Evolutionary conservation across 495 filamentous ascomycete species (phyloP).

Genomic region (Margaritispora aquatica): DNA sequence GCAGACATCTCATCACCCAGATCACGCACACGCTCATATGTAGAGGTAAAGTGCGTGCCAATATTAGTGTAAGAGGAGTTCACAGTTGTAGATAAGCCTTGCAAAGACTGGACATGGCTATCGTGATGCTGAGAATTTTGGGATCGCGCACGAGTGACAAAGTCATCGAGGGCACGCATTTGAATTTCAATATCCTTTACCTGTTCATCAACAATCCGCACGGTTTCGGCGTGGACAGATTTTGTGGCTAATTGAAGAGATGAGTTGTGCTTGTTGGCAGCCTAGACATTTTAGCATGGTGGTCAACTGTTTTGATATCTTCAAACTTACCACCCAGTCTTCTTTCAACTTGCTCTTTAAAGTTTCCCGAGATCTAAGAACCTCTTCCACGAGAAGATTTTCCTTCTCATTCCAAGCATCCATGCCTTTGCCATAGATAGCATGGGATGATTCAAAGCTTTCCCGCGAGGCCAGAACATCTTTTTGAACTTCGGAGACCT

Average conservation of each 20-base stretch:
- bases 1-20: conserved; percentile 57
- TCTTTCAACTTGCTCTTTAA: conserved; percentile 77
- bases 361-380: conserved; percentile 63
- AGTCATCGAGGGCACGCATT: conserved; percentile 84
- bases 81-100: conserved; percentile 54
- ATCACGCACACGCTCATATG: conserved; percentile 52
- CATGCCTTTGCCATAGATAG: conserved; percentile 63
- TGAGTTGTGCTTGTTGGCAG: conserved; percentile 69
- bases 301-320: neutral
- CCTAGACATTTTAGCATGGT: conserved; percentile 39
- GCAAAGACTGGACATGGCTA: conserved; percentile 53
- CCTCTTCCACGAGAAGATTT: conserved; percentile 58
- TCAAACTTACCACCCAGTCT: conserved; percentile 53
- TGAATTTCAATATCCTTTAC: conserved; percentile 78
- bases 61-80: conserved; percentile 65
- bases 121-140: conserved; percentile 74
- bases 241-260: conserved; percentile 76
- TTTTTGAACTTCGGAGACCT: conserved; percentile 52
- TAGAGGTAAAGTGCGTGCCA: conserved; percentile 54
- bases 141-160: conserved; percentile 74
- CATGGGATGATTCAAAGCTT: conserved; percentile 55
- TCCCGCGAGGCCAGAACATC: conserved; percentile 57
- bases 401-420: conserved; percentile 69
- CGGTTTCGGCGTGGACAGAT: conserved; percentile 86
- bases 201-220: conserved; percentile 84